These are phyloP conservation scores for Ogataea minuta DNA, from an alignment of 805 yeast genomes.

Conservation along the genomic window DNA sequence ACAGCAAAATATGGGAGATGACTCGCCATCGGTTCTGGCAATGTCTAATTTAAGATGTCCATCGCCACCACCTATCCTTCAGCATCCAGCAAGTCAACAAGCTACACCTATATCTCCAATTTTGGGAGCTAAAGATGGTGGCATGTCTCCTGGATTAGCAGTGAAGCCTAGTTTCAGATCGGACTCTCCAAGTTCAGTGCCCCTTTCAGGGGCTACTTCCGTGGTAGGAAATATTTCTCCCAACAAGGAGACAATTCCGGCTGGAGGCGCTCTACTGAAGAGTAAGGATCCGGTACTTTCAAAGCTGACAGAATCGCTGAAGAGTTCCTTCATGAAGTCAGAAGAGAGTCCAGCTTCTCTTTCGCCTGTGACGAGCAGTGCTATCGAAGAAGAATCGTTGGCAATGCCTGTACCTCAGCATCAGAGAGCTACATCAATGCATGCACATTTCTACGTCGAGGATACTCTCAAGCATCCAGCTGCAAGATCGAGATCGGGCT, in stretches of 20 bases:
- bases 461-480: constrained; percentile 57
- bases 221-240: constrained; percentile 5
- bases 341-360: constrained; percentile 2
- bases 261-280: constrained; percentile 32
- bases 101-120: constrained; percentile 12
- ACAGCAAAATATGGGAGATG: constrained; percentile 14
- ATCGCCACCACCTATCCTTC: constrained; percentile 69
- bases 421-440: constrained; percentile 61
- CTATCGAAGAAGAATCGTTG: constrained; percentile 5
- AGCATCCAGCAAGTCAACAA: constrained; percentile 30
- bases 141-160: not conserved
- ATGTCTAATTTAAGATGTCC: constrained; percentile 61
- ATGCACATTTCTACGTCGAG: constrained; percentile 75
- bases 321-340: constrained; percentile 2
- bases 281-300: constrained; percentile 20
- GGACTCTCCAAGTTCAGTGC: constrained; percentile 4
- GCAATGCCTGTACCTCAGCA: constrained; percentile 30
- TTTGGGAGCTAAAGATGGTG: constrained; percentile 5
- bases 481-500: constrained; percentile 35
- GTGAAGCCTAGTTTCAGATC: constrained; percentile 3
- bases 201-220: constrained; percentile 2
- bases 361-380: constrained; percentile 1
- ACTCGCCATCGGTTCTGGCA: constrained; percentile 54
- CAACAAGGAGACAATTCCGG: constrained; percentile 22
- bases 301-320: constrained; percentile 28